Evolutionary conservation across 2,329 filamentous ascomycete genomes (phyloP), one percentile per base, ranked within the genome.

Genomic region (Lachnellula occidentalis): DNA sequence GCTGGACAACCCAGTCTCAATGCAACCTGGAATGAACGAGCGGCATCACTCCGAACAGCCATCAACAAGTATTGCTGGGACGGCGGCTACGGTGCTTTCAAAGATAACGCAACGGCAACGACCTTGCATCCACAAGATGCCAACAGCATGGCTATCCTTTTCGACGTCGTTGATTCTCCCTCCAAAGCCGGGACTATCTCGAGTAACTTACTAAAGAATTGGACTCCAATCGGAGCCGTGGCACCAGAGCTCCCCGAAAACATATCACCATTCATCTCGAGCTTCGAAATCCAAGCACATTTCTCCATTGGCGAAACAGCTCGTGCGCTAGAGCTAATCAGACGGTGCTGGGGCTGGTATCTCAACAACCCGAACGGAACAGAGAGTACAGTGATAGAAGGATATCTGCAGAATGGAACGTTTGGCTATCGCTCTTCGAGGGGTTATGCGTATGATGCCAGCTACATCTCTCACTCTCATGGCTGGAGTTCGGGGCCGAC

Each of bases 271-370:
- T 85, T 83, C 64, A 79, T 83, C 55, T 78, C 77, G 2, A 77
- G 75, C 11, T 78, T 83, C 59, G 81, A 85, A 62, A 73, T 85
- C 19, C 76, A 79, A 63, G 81, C 74, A 2, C 81, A 84, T 60
- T 71, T 84, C 9, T 66, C 71, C 0, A 75, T 75, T 1, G 72
- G 74, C 0, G 70, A 75, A 50, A 67, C 80, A 1, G 64, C 68
- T 11, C 75, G 80, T 41, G 80, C 81, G 0, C 69, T 85, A 0
- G 73, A 78, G 5, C 72, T 85, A 11, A 78, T 85, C 41, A 76
- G 79, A 15, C 69, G 71, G n/a, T 74, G 71, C 50, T 85, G 82
- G 81, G 82, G 82, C 4, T 83, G 80, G 79, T 83, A 84, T 61
- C 68, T 82, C 14, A 72, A 76, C 56, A 76, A 83, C 51, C 72